phyloP scores from a whole-genome alignment of 2,329 filamentous ascomycete species.

The Colletotrichum somersetense region DNA sequence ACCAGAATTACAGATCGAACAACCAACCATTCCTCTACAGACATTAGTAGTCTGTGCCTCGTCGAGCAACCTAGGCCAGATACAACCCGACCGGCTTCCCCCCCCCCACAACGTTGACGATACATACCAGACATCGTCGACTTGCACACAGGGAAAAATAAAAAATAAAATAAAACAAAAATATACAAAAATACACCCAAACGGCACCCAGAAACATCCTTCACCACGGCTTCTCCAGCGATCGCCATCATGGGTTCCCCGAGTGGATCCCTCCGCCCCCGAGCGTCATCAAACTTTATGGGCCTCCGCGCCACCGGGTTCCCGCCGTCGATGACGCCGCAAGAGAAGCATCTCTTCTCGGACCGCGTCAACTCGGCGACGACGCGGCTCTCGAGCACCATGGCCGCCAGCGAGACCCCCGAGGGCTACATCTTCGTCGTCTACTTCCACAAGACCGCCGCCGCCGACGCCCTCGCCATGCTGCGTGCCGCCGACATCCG shows the following conservation, averaged over 20 bases:
- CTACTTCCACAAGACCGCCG: constrained; percentile 40
- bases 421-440: constrained; percentile 33
- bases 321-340: constrained; percentile 35
- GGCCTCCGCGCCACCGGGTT: constrained; percentile 34
- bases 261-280: constrained; percentile 38
- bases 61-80: background rate
- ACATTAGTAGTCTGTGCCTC: background rate
- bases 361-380: constrained; percentile 36
- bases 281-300: constrained; percentile 40
- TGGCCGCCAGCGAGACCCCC: constrained; percentile 30
- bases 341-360: constrained; percentile 37
- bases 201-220: constrained; percentile 15
- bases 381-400: constrained; percentile 36
- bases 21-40: background rate
- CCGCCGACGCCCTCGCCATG: constrained; percentile 35
- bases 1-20: background rate
- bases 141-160: background rate
- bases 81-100: background rate
- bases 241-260: constrained; percentile 41
- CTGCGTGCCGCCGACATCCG: constrained; percentile 36
- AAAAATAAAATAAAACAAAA: background rate
- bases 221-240: constrained; percentile 40
- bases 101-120: background rate
- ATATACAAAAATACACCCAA: background rate
- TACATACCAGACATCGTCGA: constrained; percentile 6